phyloP scores from a whole-genome alignment of 2,329 filamentous ascomycete genomes.

The Chalaropsis thielavioides region DNA sequence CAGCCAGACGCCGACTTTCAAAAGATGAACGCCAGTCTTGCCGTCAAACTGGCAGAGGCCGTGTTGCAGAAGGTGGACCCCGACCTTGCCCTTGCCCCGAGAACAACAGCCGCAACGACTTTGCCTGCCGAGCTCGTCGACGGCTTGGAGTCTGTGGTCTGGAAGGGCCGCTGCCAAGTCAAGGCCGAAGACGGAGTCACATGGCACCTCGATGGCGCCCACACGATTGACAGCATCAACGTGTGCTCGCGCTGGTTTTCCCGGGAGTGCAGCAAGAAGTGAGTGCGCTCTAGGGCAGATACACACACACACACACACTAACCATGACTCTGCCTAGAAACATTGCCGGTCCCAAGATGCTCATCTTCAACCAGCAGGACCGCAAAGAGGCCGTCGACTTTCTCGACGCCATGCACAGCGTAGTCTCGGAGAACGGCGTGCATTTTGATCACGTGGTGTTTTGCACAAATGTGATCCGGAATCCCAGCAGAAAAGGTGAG shows the following conservation, averaged over 20 bases:
- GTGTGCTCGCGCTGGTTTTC: slow-evolving; percentile 74
- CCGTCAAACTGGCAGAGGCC: slow-evolving; percentile 37
- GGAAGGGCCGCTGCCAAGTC: slow-evolving; percentile 64
- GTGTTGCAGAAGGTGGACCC: slow-evolving; percentile 34
- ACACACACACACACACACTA: not conserved
- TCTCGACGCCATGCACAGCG: slow-evolving; percentile 32
- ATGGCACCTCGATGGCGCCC: slow-evolving; percentile 89
- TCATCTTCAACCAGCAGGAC: slow-evolving; percentile 84
- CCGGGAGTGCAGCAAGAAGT: slow-evolving; percentile 29
- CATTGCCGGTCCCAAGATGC: slow-evolving; percentile 31
- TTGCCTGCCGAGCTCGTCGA: slow-evolving; percentile 51
- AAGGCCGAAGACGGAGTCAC: slow-evolving; percentile 34
- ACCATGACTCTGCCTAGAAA: not conserved
- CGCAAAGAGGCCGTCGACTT: slow-evolving; percentile 40
- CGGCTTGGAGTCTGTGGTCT: slow-evolving; percentile 60
- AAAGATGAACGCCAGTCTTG: slow-evolving; percentile 42
- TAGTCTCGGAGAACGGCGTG: slow-evolving; percentile 24
- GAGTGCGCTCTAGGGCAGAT: slow-evolving; percentile 13
- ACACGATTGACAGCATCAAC: slow-evolving; percentile 79
- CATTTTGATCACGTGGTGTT: slow-evolving; percentile 64
- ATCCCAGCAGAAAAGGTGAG: slow-evolving; percentile 29
- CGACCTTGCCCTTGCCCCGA: slow-evolving; percentile 20
- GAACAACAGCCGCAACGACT: slow-evolving; percentile 19
- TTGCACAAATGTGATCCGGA: slow-evolving; percentile 51
- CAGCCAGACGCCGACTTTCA: slow-evolving; percentile 42